Evolutionary conservation across 2,329 filamentous ascomycete species (phyloP).

Genomic region (Calycina marina): DNA sequence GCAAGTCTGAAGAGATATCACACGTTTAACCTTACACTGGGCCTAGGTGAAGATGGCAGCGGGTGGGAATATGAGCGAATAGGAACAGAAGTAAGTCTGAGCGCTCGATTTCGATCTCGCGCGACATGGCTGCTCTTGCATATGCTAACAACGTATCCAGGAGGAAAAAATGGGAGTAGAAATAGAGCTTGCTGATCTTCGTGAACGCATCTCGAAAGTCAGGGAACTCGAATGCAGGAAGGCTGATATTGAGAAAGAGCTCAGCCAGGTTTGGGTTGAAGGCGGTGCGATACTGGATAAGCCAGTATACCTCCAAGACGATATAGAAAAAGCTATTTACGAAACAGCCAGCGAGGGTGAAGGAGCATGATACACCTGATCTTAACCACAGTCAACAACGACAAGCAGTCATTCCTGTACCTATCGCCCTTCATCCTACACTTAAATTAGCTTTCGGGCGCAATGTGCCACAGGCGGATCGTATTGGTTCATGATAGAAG

Average conservation of each 20-base stretch:
- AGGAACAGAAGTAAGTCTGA: conserved; percentile 63
- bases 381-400: no score
- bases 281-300: conserved; percentile 14
- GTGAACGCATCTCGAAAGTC: conserved; percentile 66
- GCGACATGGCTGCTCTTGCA: no score
- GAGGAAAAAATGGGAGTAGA: conserved; percentile 88
- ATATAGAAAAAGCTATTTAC: neutral
- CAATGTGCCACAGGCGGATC: no score
- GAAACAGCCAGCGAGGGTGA: conserved; percentile 1
- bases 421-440: no score
- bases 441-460: no score
- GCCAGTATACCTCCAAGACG: conserved; percentile 7
- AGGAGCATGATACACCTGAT: no score
- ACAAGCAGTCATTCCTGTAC: no score
- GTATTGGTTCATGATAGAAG: no score
- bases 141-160: conserved; percentile 2
- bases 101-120: no score
- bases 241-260: conserved; percentile 69
- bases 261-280: conserved; percentile 32
- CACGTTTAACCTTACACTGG: conserved; percentile 76
- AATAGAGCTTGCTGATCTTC: conserved; percentile 74
- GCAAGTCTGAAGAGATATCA: conserved; percentile 94
- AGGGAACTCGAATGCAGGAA: conserved; percentile 69
- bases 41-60: conserved; percentile 64
- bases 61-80: conserved; percentile 91